phyloP scores from a whole-genome alignment of 805 yeast genomes.

The Tetrapisispora phaffii region DNA sequence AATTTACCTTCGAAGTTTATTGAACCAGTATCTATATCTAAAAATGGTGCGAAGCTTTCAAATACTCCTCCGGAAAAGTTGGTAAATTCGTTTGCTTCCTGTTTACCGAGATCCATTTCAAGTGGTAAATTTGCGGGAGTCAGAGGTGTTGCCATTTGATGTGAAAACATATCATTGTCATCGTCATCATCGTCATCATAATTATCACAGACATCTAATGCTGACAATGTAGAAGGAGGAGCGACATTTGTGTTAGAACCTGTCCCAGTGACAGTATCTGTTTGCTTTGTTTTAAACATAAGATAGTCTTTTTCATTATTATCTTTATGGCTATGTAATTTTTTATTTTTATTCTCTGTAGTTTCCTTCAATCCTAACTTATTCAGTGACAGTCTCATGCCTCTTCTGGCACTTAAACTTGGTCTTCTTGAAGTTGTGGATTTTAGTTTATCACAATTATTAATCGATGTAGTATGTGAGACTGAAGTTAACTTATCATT shows the following conservation, averaged over 20 bases:
- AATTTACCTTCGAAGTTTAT: conserved; percentile 90
- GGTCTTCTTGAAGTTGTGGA: conserved; percentile 31
- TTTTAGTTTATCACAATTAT: too few relatives aligned
- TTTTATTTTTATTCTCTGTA: conserved; percentile 18
- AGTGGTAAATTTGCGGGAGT: background rate
- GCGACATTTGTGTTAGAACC: conserved; percentile 6
- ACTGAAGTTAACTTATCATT: background rate
- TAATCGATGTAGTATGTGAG: background rate
- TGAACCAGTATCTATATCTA: conserved; percentile 86
- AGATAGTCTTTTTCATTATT: background rate
- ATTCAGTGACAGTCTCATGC: conserved; percentile 52
- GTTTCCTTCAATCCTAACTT: conserved; percentile 18
- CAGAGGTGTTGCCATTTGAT: background rate
- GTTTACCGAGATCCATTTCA: conserved; percentile 9
- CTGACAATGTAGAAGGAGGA: conserved; percentile 16
- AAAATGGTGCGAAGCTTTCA: conserved; percentile 65
- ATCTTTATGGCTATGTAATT: background rate
- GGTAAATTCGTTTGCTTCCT: too few relatives aligned
- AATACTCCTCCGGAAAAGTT: conserved; percentile 46
- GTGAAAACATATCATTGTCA: background rate
- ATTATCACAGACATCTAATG: conserved; percentile 4
- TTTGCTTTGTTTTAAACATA: background rate
- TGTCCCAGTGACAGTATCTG: background rate
- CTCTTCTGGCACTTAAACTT: conserved; percentile 79
- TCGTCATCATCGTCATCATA: conserved; percentile 21